Conservation (phyloP, 2,329 filamentous ascomycete genomes). For the Fusarium sp. region DNA sequence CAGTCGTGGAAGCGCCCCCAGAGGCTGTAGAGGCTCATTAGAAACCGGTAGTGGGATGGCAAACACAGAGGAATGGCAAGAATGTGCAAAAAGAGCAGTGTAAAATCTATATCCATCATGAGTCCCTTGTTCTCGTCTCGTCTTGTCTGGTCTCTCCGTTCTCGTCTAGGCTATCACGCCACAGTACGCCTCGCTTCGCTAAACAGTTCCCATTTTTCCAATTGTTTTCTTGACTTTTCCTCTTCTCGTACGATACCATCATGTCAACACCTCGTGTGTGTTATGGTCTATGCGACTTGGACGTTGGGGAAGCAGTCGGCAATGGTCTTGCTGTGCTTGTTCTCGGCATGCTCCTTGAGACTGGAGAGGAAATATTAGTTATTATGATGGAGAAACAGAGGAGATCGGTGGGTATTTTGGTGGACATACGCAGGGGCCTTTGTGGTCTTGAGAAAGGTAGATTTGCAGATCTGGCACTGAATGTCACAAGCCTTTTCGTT, state of each 20-base stretch:
- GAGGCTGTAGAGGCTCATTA: conserved; percentile 49
- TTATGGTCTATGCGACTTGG: conserved; percentile 38
- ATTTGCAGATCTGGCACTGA: conserved; percentile 80
- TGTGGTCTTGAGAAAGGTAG: conserved; percentile 82
- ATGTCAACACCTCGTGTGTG: background rate
- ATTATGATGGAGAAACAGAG: background rate
- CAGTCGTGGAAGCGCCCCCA: conserved; percentile 28
- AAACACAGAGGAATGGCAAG: conserved; percentile 1
- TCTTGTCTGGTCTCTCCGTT: background rate
- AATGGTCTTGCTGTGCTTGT: conserved; percentile 80
- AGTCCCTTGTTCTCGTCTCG: conserved; percentile 25
- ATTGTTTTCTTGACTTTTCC: background rate
- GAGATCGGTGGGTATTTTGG: background rate
- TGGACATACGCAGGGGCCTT: conserved; percentile 73
- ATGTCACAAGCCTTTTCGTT: conserved; percentile 80
- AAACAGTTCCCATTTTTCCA: conserved; percentile 20
- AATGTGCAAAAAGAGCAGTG: conserved; percentile 26
- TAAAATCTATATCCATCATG: conserved; percentile 34
- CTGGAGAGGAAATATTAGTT: conserved; percentile 49
- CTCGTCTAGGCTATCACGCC: conserved; percentile 30
- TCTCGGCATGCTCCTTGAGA: conserved; percentile 75
- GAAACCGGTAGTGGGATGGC: background rate
- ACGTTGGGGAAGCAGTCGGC: conserved; percentile 75
- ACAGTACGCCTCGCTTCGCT: conserved; percentile 38
- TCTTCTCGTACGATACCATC: conserved; percentile 23